These are phyloP conservation scores for Brettanomyces sp. DNA, from an alignment of 805 yeast genomes.

Conservation along the genomic window DNA sequence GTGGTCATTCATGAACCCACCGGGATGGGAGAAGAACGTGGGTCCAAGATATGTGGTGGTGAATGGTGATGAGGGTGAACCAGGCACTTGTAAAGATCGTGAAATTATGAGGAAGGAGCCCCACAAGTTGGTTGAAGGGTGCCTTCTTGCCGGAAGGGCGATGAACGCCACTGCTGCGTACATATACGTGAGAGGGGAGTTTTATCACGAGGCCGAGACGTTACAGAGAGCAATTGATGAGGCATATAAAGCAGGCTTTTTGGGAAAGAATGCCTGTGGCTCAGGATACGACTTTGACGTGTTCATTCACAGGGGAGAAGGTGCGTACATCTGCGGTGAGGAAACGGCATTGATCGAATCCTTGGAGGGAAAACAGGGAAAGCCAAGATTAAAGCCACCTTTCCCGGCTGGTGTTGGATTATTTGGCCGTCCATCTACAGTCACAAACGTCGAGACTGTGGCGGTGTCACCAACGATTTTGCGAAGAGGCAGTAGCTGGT, in stretches of 20 bases:
- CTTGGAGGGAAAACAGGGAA: slow-evolving; percentile 87
- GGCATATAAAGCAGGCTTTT: slow-evolving; percentile 70
- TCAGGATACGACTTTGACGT: slow-evolving; percentile 79
- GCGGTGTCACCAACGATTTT: slow-evolving; percentile 84
- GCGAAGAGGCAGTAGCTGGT: slow-evolving; percentile 87
- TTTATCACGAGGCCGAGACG: slow-evolving; percentile 67
- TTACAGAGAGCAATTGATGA: slow-evolving; percentile 80
- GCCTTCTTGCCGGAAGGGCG: slow-evolving; percentile 80
- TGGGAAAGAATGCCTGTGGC: slow-evolving; percentile 83
- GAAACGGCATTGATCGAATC: slow-evolving; percentile 87
- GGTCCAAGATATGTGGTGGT: slow-evolving; percentile 89
- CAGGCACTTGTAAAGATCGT: slow-evolving; percentile 89
- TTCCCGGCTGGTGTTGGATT: slow-evolving; percentile 92
- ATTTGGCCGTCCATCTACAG: slow-evolving; percentile 86
- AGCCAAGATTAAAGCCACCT: slow-evolving; percentile 90
- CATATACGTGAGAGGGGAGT: slow-evolving; percentile 86
- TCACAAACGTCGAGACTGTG: slow-evolving; percentile 85
- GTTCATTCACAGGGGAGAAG: slow-evolving; percentile 85
- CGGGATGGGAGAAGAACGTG: slow-evolving; percentile 84
- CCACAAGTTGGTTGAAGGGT: slow-evolving; percentile 87
- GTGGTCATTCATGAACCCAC: slow-evolving; percentile 94
- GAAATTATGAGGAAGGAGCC: slow-evolving; percentile 89
- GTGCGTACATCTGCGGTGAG: slow-evolving; percentile 89
- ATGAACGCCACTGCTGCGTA: slow-evolving; percentile 93
- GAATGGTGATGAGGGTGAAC: slow-evolving; percentile 93